Evolutionary conservation across 306 rosid species (phyloP), one percentile per base, ranked within the genome.

Genomic region (Lagenaria siceraria): DNA sequence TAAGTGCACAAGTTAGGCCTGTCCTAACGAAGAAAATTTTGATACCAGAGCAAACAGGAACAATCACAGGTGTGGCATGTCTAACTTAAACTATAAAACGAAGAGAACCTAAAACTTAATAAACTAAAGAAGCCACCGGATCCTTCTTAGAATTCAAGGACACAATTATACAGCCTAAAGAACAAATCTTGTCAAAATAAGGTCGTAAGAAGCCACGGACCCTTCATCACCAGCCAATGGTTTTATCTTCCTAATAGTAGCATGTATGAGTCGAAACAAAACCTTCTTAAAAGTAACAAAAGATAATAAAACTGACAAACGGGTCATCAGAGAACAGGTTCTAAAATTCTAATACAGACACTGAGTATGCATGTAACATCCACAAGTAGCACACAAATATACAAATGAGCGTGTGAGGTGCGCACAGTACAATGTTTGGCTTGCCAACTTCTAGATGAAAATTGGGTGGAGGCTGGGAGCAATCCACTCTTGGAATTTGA

Each of bases 401-500:
- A 18, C 60, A 51, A 29, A 73, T 29, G 27, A 4, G 61, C 21
- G 6, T 17, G 76, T 15, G 59, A 5, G 38, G 2, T 22, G 55
- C 43, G 75, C 56, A 6, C 58, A 27, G 49, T 52, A 51, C 77
- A 51, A 18, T 13, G 40, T 51, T 17, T 18, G 15, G 42, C 46
- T 73, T 6, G n/a, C 38, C 61, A 49, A 49, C 18, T 1, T 73
- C 61, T 18, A 73, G 27, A 51, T 51, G 77, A 29, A 73, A 27
- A 1, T 73, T 73, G 61, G 38, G 61, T 15, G 25, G 18, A 24
- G 4, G 42, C n/a, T 43, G 59, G 42, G 24, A 72, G 60, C 59
- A 72, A 48, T 49, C 43, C 59, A 72, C 21, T 12, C 58, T 76
- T 11, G 69, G 69, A 21, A 76, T 76, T 76, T 56, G 68, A 55